phyloP scores from a whole-genome alignment of 2,329 filamentous ascomycete genomes.

The Neonectria faginata region DNA sequence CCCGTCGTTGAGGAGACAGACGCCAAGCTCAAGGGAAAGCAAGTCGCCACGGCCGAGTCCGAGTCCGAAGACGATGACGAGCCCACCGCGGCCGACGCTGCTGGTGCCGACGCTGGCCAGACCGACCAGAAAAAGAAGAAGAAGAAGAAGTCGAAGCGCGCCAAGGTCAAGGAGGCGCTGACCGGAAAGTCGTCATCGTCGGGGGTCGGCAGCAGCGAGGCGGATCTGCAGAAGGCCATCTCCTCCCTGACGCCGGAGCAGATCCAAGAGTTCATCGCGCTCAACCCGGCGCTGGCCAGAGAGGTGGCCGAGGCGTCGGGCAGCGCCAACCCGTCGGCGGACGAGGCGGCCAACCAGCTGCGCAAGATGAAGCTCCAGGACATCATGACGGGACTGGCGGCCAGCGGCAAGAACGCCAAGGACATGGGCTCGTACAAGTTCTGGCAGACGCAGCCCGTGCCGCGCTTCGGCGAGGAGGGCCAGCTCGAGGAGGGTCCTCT shows the following conservation, averaged over 20 bases:
- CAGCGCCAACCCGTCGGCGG: conserved; percentile 51
- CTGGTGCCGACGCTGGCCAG: conserved; percentile 45
- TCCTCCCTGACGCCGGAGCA: conserved; percentile 67
- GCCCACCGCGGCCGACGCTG: conserved; percentile 53
- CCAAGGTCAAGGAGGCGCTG: conserved; percentile 66
- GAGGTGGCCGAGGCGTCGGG: conserved; percentile 59
- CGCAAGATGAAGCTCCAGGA: conserved; percentile 76
- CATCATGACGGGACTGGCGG: conserved; percentile 79
- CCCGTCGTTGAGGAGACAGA: conserved; percentile 58
- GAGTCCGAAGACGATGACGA: conserved; percentile 57
- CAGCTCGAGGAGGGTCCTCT: conserved; percentile 83
- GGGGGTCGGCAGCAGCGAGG: conserved; percentile 48
- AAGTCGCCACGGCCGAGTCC: conserved; percentile 61
- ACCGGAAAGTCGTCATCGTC: conserved; percentile 47
- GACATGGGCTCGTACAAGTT: conserved; percentile 99
- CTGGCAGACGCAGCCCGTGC: conserved; percentile 97
- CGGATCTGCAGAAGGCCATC: conserved; percentile 63
- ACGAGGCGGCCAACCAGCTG: conserved; percentile 63
- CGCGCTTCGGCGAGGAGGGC: conserved; percentile 76
- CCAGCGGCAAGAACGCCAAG: conserved; percentile 88
- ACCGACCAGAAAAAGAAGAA: conserved; percentile 61
- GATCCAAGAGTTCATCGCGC: conserved; percentile 73
- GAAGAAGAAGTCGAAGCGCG: conserved; percentile 75
- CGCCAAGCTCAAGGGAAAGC: conserved; percentile 55
- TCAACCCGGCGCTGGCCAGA: conserved; percentile 78